Base-by-base conservation (phyloP, 2,329 filamentous ascomycete genomes). In the Orbilia ellipsospora region DNA sequence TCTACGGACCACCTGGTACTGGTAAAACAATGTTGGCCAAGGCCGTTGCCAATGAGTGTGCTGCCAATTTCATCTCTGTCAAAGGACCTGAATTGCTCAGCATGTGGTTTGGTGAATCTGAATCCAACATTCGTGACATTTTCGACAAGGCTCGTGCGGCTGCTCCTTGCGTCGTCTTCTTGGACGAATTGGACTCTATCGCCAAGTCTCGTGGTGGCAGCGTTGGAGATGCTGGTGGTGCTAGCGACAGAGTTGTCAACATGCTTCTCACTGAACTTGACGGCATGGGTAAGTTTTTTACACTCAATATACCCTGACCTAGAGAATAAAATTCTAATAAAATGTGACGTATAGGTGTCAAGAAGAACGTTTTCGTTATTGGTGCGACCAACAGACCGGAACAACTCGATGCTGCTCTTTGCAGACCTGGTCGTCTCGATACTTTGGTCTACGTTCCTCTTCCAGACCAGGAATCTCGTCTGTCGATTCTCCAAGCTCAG, bases 21-120 rank as follows among this genome's bases (percentile, higher is more conserved):
- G 95, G 95, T 97, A 99, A 99, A 88, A 99, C 95, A 77, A 89
- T 99, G 87, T 91, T 99, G 86, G 95, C 95, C 83, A 99, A 99
- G 89, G 95, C 95, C 80, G 95, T 99, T 79, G 95, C 95, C 85
- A 99, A 98, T 85, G 95, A 99, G 87, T 98, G 94, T 82, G 92
- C 95, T 77, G 95, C 95, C 88, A 99, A 99, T 87, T 99, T 99
- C 86, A 98, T 99, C 83, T 99, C 95, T 48, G 91, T 99, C 84
- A 99, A 99, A 89, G 95, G 95, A 77, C 96, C 95, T 70, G 95
- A 99, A 84, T 88, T 99, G 81, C 89, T 99, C 80, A 97, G 93
- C 84, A 99, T 99, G 95, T 99, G 95, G 95, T 99, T 99, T 82
- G 95, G 95, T 90, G 95, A 99, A 86, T 99, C 95, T 65, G 96